Conservation (phyloP, 2,329 filamentous ascomycete genomes). For the Colletotrichum sp. region DNA sequence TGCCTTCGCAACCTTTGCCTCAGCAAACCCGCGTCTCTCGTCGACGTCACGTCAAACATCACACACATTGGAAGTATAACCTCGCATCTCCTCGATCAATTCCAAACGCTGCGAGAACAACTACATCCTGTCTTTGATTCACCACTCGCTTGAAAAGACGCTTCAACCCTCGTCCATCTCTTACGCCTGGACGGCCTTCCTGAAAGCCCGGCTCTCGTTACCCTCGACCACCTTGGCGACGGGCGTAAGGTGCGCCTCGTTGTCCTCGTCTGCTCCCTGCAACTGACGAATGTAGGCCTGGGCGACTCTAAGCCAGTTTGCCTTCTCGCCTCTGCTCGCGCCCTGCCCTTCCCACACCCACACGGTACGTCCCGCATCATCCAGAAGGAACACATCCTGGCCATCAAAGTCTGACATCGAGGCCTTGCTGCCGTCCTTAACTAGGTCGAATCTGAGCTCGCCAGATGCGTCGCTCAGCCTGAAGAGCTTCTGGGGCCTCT, state of each 20-base stretch:
- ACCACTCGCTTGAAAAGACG: neutral
- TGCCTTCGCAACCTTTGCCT: neutral
- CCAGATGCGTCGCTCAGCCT: constrained; percentile 68
- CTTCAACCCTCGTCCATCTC: neutral
- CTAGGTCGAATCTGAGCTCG: constrained; percentile 58
- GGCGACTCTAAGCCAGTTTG: constrained; percentile 65
- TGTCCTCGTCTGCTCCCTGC: constrained; percentile 32
- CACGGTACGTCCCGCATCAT: constrained; percentile 59
- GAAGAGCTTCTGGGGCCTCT: constrained; percentile 54
- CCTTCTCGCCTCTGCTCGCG: constrained; percentile 64
- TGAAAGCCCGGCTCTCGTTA: constrained; percentile 58
- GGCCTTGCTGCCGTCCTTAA: constrained; percentile 59
- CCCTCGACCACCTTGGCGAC: constrained; percentile 64
- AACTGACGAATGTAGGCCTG: constrained; percentile 58
- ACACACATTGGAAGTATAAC: neutral
- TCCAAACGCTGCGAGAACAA: neutral
- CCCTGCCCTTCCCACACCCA: constrained; percentile 71
- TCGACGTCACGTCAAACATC: neutral
- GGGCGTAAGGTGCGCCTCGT: constrained; percentile 48
- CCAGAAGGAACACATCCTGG: constrained; percentile 67
- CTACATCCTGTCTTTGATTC: neutral
- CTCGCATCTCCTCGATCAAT: neutral
- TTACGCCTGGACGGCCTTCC: constrained; percentile 46
- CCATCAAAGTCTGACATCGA: constrained; percentile 56
- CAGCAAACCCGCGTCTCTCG: neutral